These are phyloP conservation scores for Aspergillus glaucus DNA, from an alignment of 2,329 filamentous ascomycete species.

Conservation along the genomic window DNA sequence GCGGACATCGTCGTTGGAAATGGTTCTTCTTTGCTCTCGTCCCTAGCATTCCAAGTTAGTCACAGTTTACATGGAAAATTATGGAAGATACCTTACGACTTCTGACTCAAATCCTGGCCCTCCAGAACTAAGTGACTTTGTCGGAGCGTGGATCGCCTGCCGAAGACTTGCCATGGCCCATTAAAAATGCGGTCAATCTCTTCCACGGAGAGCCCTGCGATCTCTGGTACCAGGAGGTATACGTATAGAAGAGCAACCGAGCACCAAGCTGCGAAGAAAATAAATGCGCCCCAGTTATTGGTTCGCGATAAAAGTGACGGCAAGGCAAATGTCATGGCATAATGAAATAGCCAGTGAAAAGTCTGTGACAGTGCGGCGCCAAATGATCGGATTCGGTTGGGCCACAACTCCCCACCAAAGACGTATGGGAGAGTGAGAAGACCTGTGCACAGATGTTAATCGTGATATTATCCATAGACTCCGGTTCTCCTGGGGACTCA, in stretches of 20 bases:
- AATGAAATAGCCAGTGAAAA: conserved; percentile 42
- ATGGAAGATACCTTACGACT: background rate
- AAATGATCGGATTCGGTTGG: conserved; percentile 42
- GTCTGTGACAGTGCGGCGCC: conserved; percentile 32
- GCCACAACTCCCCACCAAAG: conserved; percentile 42
- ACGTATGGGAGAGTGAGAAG: conserved; percentile 40
- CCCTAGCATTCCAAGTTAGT: background rate
- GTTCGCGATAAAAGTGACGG: conserved; percentile 30
- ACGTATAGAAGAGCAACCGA: conserved; percentile 33
- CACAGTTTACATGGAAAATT: background rate
- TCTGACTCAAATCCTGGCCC: background rate
- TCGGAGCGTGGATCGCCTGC: background rate
- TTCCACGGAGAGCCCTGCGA: conserved; percentile 23
- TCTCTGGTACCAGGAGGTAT: conserved; percentile 37
- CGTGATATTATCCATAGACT: background rate
- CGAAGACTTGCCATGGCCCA: conserved; percentile 12
- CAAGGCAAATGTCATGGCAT: conserved; percentile 29
- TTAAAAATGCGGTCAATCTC: conserved; percentile 34
- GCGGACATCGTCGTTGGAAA: background rate
- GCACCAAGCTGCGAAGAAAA: conserved; percentile 39
- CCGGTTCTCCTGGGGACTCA: conserved; percentile 6
- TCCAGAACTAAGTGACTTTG: background rate
- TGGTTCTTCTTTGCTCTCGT: background rate
- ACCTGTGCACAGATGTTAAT: conserved; percentile 11
- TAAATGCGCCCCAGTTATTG: conserved; percentile 40